A percentile compares a stretch with the other conserved stretches of the same genome.
Conservation (phyloP, 2,329 filamentous ascomycete genomes). For the Diaporthe sp. region DNA sequence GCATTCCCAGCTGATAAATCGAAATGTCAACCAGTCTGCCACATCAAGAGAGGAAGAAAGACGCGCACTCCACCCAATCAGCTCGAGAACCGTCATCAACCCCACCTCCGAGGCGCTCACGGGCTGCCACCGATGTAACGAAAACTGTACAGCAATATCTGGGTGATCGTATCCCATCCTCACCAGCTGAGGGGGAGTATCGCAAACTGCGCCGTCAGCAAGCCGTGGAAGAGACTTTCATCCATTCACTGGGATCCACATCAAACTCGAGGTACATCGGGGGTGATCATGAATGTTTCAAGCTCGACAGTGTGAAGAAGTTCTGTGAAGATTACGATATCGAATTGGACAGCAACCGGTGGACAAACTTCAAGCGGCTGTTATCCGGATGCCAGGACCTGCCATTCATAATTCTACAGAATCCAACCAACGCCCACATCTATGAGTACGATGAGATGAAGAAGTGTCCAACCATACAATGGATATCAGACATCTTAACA, state of each 20-base stretch:
- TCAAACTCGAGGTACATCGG: background rate
- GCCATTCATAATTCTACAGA: conserved; percentile 14
- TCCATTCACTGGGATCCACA: background rate
- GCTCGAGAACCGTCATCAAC: background rate
- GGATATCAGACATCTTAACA: background rate
- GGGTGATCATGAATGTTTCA: background rate
- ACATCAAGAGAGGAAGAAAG: background rate
- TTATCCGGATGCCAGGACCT: conserved; percentile 3
- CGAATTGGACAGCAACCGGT: background rate
- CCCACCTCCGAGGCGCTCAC: background rate
- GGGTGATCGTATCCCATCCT: background rate
- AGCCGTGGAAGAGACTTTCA: background rate
- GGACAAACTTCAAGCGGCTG: conserved; percentile 9
- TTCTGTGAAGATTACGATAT: background rate
- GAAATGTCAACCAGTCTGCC: background rate
- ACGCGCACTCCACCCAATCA: no score
- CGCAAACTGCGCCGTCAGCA: background rate
- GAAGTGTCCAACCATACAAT: background rate
- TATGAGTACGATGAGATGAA: conserved; percentile 3
- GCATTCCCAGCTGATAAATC: background rate
- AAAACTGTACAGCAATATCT: background rate
- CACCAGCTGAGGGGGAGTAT: background rate
- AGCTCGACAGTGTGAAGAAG: background rate
- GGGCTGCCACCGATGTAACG: background rate
- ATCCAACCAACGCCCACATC: background rate